Evolutionary conservation across 768 basidiomycete genomes (phyloP).

Genomic region (Cystobasidium tubakii): DNA sequence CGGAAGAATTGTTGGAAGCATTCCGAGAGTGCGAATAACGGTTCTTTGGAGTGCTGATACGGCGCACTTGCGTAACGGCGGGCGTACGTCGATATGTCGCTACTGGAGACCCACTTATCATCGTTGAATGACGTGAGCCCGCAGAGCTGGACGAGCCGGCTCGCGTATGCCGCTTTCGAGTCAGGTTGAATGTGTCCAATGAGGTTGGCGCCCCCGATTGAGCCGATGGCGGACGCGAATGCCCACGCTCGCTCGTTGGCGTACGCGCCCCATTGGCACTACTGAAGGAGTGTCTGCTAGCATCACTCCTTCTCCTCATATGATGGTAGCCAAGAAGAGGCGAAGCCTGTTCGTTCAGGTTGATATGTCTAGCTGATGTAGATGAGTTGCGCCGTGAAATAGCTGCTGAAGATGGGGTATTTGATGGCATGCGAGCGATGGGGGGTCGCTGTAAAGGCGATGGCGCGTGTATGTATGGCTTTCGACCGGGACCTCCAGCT

Average conservation of each 20-base stretch:
- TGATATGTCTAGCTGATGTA: constrained; percentile 38
- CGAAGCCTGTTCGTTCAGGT: constrained; percentile 8
- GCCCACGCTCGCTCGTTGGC: constrained; percentile 33
- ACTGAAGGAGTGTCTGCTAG: constrained; percentile 66
- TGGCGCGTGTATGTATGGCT: constrained; percentile 41
- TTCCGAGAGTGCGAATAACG: constrained; percentile 23
- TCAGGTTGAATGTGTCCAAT: neutral
- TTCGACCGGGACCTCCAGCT: constrained; percentile 1
- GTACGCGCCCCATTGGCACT: constrained; percentile 55
- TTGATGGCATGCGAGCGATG: constrained; percentile 42
- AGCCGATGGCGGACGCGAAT: constrained; percentile 39
- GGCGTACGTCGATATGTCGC: constrained; percentile 41
- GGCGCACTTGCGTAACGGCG: constrained; percentile 41
- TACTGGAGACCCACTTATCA: constrained; percentile 23
- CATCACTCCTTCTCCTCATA: constrained; percentile 54
- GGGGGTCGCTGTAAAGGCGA: constrained; percentile 45
- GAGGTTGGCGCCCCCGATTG: constrained; percentile 32
- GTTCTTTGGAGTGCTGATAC: constrained; percentile 38
- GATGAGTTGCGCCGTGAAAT: constrained; percentile 39
- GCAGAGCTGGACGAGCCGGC: constrained; percentile 37
- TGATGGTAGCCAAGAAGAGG: constrained; percentile 45
- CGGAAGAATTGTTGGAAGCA: constrained; percentile 24
- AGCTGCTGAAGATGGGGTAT: constrained; percentile 31
- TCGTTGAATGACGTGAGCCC: constrained; percentile 19
- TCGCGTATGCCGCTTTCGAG: constrained; percentile 35